Evolutionary conservation across 768 basidiomycete genomes (phyloP), one percentile per base, ranked within the genome.

Genomic region (Sistotremastrum niveocremeum): DNA sequence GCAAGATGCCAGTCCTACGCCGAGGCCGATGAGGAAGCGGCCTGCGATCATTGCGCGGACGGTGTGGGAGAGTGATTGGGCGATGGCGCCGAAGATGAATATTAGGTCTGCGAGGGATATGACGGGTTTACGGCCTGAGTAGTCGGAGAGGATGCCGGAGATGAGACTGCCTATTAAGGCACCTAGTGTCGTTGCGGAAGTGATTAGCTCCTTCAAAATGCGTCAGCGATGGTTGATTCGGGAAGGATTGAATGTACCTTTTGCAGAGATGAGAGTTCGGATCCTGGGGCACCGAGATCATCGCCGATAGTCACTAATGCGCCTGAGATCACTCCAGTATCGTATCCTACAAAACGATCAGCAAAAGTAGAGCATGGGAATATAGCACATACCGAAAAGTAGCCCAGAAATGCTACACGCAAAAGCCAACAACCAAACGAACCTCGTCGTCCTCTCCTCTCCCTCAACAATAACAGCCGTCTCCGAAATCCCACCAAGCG

Each of bases 311-410:
- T 78, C 28, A 85, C 81, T 34, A 87, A 68, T n/a, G 84, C 80
- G 30, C 84, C 84, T 46, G 81, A 84, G 28, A 87, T 80, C 35
- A 83, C 78, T 39, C 83, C 83, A 7, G 84, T 87, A 56, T 87
- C 84, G 54, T 86, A 87, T 29, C 84, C 82, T 84, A 48, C 11
- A 29, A 41, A 42, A 3, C 32, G 41, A 42, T 35, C 33, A 40
- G 34, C 46, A 20, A 45, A 34, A 20, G 9, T 20, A 39, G 34
- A n/a, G 44, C 33, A 40, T 41, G 10, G 8, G 42, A 3, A 42
- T 8, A 7, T 20, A 12, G 28, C 20, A 56, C 78, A 31, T 45
- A 82, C 83, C 84, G 49, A 87, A 87, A 5, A 85, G 68, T 28
- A 84, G 60, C 11, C 82, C 84, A 8, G 81, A 82, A 46, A 87